Evolutionary conservation across 202 grass and related monocot species (phyloP).

Genomic region (Digitaria exilis): DNA sequence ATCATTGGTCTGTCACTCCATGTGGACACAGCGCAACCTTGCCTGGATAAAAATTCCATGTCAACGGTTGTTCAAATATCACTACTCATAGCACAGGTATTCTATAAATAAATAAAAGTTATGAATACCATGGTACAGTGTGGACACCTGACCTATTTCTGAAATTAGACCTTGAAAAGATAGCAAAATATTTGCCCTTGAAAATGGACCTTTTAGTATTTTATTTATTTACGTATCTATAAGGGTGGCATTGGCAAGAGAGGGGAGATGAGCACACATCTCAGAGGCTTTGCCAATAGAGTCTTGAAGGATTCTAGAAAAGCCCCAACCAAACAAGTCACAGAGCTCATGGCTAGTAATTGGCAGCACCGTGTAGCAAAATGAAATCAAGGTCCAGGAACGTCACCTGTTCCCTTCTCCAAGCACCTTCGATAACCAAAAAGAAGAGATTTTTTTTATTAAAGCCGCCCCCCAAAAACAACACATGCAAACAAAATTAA

Average conservation of each 20-base stretch:
- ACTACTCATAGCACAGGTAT: not conserved
- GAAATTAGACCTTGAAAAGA: not conserved
- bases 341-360: not conserved
- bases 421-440: not conserved
- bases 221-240: not conserved
- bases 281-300: no score
- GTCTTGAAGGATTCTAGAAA: no score
- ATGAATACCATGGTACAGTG: not conserved
- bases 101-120: not conserved
- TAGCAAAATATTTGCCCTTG: not conserved
- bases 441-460: not conserved
- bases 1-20: not conserved
- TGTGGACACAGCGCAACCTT: not conserved
- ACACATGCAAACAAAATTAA: not conserved
- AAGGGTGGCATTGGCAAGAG: not conserved
- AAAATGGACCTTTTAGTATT: not conserved
- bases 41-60: not conserved
- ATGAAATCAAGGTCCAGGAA: not conserved
- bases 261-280: not conserved
- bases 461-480: not conserved
- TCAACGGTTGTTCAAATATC: conserved; percentile 7
- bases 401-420: not conserved
- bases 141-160: not conserved
- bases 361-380: not conserved
- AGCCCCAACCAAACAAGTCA: not conserved